phyloP scores from a whole-genome alignment of 139 green algal genomes.

The Asterochloris sp. region DNA sequence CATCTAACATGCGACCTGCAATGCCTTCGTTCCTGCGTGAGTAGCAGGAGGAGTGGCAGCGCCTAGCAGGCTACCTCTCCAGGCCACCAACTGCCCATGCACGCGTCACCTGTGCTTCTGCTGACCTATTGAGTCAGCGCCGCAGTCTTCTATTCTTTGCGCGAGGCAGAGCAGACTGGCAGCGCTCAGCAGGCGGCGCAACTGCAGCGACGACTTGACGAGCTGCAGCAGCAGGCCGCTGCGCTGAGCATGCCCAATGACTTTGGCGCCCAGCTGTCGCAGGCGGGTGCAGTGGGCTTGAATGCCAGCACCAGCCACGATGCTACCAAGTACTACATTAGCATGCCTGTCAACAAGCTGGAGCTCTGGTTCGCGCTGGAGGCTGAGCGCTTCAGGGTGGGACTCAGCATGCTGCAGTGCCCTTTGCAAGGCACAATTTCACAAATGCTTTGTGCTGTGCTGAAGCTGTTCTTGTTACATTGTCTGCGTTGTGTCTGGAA shows the following conservation, averaged over 20 bases:
- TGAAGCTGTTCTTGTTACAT: too few relatives aligned
- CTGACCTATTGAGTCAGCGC: not conserved
- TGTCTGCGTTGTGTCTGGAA: too few relatives aligned
- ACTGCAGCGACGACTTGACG: slow-evolving; percentile 27
- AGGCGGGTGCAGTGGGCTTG: slow-evolving; percentile 73
- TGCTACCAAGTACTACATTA: slow-evolving; percentile 66
- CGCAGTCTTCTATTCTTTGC: slow-evolving; percentile 62
- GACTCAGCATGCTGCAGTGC: too few relatives aligned
- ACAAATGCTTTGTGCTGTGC: too few relatives aligned
- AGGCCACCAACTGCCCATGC: too few relatives aligned
- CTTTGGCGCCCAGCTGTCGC: slow-evolving; percentile 64
- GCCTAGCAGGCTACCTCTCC: too few relatives aligned
- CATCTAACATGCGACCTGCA: too few relatives aligned
- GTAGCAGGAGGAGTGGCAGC: too few relatives aligned
- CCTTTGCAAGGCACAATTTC: too few relatives aligned
- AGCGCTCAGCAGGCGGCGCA: not conserved
- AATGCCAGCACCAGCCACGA: slow-evolving; percentile 88
- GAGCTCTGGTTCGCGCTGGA: slow-evolving; percentile 94
- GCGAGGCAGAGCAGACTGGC: slow-evolving; percentile 22
- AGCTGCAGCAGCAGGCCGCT: slow-evolving; percentile 36
- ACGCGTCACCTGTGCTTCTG: too few relatives aligned
- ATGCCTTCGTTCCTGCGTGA: too few relatives aligned
- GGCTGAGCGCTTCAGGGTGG: slow-evolving; percentile 70
- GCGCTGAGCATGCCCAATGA: slow-evolving; percentile 69
- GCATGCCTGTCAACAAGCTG: slow-evolving; percentile 58